phyloP scores from a whole-genome alignment of 176 grass and related monocot genomes.

The Triticum timopheevii region DNA sequence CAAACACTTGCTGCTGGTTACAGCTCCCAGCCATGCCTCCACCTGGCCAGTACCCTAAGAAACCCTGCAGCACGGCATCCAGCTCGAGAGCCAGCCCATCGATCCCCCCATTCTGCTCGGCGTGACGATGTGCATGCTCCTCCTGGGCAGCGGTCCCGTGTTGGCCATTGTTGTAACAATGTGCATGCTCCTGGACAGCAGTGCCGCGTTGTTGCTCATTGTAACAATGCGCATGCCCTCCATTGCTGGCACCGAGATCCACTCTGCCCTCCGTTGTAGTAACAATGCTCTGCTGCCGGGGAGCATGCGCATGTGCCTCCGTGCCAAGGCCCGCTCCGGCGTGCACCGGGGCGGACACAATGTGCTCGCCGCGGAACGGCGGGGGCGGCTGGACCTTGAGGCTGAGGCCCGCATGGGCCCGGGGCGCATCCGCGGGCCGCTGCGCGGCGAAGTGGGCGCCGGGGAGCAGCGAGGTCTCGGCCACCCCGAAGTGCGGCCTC shows the following conservation, averaged over 20 bases:
- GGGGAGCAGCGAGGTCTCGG: slow-evolving; percentile 22
- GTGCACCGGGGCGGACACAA: background rate
- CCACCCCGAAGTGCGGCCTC: background rate
- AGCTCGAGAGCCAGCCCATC: background rate
- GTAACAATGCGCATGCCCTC: background rate
- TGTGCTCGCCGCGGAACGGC: background rate
- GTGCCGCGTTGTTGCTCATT: no score
- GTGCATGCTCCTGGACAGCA: background rate
- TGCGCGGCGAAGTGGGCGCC: background rate
- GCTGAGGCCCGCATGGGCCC: background rate
- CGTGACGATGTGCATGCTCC: background rate
- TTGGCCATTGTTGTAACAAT: background rate
- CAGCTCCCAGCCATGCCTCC: background rate
- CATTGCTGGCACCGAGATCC: background rate
- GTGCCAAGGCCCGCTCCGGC: background rate
- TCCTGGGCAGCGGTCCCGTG: background rate
- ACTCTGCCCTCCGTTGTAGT: background rate
- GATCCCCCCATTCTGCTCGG: background rate
- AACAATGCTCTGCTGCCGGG: background rate
- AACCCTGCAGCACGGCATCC: slow-evolving; percentile 24
- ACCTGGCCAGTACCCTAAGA: slow-evolving; percentile 32
- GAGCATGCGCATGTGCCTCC: background rate
- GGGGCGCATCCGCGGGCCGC: background rate
- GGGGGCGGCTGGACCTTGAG: background rate
- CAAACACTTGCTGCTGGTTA: slow-evolving; percentile 12